phyloP scores from a whole-genome alignment of 148 eudicot genomes.

The Persicaria tinctoria region DNA sequence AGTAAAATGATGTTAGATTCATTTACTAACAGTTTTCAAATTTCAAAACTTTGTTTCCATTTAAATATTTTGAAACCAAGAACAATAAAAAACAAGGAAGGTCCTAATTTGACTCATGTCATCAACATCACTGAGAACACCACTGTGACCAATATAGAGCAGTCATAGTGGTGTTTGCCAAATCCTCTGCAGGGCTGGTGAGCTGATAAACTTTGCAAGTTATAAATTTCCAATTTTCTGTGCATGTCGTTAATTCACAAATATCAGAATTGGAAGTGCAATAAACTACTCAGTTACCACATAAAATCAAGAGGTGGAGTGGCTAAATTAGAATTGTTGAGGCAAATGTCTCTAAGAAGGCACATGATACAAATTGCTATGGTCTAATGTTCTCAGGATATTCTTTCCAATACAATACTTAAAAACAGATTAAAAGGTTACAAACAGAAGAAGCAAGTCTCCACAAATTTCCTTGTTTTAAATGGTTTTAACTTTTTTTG shows the following conservation, averaged over 20 bases:
- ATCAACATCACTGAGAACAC: background rate
- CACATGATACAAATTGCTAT: background rate
- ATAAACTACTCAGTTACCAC: background rate
- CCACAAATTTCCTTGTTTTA: background rate
- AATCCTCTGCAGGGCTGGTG: background rate
- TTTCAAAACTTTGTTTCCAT: background rate
- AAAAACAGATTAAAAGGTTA: background rate
- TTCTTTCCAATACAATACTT: background rate
- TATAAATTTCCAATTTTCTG: background rate
- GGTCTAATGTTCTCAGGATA: background rate
- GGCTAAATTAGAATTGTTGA: background rate
- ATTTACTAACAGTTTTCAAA: background rate
- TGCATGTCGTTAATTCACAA: background rate
- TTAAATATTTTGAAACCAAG: background rate
- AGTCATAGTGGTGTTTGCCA: background rate
- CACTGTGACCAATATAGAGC: background rate
- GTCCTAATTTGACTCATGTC: background rate
- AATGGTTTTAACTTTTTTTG: background rate
- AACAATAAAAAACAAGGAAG: background rate
- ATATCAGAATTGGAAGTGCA: background rate
- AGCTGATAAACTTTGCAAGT: background rate
- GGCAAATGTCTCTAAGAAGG: background rate
- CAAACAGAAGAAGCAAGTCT: background rate
- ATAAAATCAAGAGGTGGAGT: background rate
- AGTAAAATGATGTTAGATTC: background rate